Evolutionary conservation across 108 stramenopile genomes (phyloP).

Genomic region (Aurantiochytrium sp.): DNA sequence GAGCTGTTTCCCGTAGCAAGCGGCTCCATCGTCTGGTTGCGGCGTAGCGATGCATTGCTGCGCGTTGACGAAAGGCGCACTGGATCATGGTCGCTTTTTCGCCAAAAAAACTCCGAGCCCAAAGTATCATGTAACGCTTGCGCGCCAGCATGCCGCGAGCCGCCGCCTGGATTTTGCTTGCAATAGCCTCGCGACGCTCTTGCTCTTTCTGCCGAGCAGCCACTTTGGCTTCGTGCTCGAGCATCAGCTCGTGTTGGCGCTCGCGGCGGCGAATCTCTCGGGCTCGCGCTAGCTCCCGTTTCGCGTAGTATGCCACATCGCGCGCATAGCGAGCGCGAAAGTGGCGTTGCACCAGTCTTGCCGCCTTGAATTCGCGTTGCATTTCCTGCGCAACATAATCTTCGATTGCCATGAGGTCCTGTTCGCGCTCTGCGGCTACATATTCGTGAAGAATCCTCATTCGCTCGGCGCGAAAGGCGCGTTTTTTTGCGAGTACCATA

Average conservation of each 20-base stretch:
- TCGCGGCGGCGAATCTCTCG: not conserved
- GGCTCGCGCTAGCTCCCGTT: not conserved
- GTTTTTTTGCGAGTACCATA: not conserved
- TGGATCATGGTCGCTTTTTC: not conserved
- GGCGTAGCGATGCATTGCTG: not conserved
- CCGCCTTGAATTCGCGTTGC: not conserved
- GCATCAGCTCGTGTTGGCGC: not conserved
- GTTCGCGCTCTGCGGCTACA: not conserved
- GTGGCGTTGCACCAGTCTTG: not conserved
- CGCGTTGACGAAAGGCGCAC: not conserved
- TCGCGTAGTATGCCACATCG: not conserved
- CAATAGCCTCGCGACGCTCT: not conserved
- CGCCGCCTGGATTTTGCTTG: not conserved
- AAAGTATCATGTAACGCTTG: not conserved
- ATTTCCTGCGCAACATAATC: not conserved
- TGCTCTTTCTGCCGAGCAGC: not conserved
- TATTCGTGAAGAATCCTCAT: not conserved
- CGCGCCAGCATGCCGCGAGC: not conserved
- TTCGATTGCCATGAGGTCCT: not conserved
- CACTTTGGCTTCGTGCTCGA: not conserved
- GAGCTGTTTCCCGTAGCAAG: not conserved
- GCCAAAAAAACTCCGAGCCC: not conserved
- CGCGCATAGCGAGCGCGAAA: not conserved
- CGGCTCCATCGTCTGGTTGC: not conserved
- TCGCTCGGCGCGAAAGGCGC: not conserved